Base-by-base conservation (phyloP, 495 filamentous ascomycete species). In the Penicillium chermesinum region DNA sequence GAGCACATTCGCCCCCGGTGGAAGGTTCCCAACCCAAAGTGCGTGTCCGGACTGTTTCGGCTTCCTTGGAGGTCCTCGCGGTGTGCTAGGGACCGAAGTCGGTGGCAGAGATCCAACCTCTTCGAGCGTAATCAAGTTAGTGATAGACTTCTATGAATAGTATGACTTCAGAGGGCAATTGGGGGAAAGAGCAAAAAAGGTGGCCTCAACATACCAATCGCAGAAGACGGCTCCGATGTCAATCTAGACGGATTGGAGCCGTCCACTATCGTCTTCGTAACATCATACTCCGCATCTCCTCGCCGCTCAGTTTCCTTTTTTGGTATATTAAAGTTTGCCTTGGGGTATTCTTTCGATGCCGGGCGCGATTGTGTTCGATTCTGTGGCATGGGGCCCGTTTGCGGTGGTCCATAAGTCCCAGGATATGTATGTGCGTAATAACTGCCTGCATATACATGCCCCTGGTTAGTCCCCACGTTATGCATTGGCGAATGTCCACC, bases 11-110 rank as follows among this genome's bases (percentile, higher is more conserved):
- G 89, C 83, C 38, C 84, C 84, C 0, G 88, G 85, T 5, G 93
- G 91, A 0, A 98, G 74, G 65, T 98, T 98, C 18, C 93, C 93
- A 17, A 96, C 89, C 93, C 93, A 98, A 18, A 98, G 81, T 3
- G 93, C 91, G 65, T 96, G 87, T 2, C 93, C 93, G 7, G 86
- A 87, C 67, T 96, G 90, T 60, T 88, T 89, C 19, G 91, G 91
- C 57, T 96, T 97, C 55, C 91, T 77, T 10, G 90, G 88, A 12
- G 91, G 89, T n/a, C 90, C 91, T 54, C 89, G 80, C 39, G 88
- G 86, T 21, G 86, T 75, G 30, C 71, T 69, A 12, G 69, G 63
- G 40, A 59, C 46, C 32, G 50, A 27, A 17, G 45, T 46, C 6
- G 53, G 48, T 9, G 56, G 44, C 34, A 46, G 54, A 27, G 62